Evolutionary conservation across 2,329 filamentous ascomycete species (phyloP).

Genomic region (Endocalyx cinctus): DNA sequence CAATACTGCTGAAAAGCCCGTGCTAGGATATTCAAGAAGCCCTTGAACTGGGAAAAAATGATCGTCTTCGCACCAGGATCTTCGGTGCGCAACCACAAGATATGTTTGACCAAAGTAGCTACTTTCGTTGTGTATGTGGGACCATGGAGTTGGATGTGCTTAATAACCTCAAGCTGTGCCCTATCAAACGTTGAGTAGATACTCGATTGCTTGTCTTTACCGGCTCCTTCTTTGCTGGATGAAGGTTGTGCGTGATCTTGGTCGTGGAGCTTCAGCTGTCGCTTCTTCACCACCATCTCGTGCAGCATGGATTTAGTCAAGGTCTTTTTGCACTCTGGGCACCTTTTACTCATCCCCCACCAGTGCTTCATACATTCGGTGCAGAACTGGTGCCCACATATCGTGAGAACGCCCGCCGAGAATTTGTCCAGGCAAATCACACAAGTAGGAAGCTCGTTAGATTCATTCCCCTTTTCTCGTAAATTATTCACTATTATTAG

Average conservation of each 20-base stretch:
- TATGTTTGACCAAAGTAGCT: conserved; percentile 73
- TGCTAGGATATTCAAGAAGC: conserved; percentile 68
- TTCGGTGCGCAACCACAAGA: conserved; percentile 78
- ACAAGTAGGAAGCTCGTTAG: conserved; percentile 65
- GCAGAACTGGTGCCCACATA: conserved; percentile 90
- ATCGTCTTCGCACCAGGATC: conserved; percentile 88
- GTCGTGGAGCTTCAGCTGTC: conserved; percentile 64
- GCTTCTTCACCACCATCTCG: conserved; percentile 78
- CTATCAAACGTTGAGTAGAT: conserved; percentile 79
- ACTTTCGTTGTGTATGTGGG: conserved; percentile 86
- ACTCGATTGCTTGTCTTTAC: conserved; percentile 28
- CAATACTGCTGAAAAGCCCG: conserved; percentile 66
- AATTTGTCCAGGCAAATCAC: conserved; percentile 81
- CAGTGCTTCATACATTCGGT: conserved; percentile 79
- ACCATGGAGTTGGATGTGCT: conserved; percentile 68
- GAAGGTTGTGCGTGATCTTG: conserved; percentile 37
- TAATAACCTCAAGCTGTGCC: conserved; percentile 71
- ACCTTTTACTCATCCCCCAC: conserved; percentile 70
- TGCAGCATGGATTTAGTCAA: conserved; percentile 68
- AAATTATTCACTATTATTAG: conserved; percentile 44
- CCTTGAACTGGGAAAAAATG: conserved; percentile 73
- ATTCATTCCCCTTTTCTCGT: conserved; percentile 54
- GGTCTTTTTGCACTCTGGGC: conserved; percentile 76
- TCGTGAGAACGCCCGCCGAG: conserved; percentile 73
- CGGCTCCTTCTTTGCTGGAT: conserved; percentile 1